These are phyloP conservation scores for Artemisia annua DNA, from an alignment of 129 eudicot species.

Conservation along the genomic window DNA sequence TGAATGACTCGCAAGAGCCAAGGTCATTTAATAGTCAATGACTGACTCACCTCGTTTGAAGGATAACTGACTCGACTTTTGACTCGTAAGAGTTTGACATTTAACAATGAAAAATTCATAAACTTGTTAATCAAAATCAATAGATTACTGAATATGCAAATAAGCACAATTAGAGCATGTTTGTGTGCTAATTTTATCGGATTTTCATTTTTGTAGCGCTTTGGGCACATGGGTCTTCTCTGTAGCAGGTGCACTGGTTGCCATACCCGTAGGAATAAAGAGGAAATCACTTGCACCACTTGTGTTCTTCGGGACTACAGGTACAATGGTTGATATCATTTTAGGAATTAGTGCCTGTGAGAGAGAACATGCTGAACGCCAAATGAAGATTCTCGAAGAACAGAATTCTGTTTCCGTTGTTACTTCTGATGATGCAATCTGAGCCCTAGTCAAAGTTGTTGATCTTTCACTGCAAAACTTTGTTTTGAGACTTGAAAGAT, in stretches of 20 bases:
- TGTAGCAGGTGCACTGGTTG: constrained; percentile 89
- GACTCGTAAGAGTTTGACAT: no score
- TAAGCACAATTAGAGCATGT: neutral
- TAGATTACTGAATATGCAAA: no score
- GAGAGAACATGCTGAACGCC: constrained; percentile 96
- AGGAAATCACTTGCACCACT: constrained; percentile 91
- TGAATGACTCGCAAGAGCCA: no score
- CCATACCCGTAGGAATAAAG: constrained; percentile 94
- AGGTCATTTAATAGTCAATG: no score
- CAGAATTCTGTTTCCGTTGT: constrained; percentile 39
- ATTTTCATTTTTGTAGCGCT: constrained; percentile 54
- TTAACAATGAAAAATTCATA: no score
- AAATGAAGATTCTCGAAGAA: constrained; percentile 76
- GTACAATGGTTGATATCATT: constrained; percentile 93
- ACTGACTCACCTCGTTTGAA: no score
- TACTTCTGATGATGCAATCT: constrained; percentile 30
- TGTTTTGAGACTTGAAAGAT: constrained; percentile 6
- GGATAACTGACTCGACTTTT: no score
- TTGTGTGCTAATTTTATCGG: neutral
- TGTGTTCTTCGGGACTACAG: constrained; percentile 94
- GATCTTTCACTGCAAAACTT: constrained; percentile 7
- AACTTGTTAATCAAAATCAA: no score
- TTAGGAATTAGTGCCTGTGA: constrained; percentile 96
- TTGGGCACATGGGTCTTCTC: constrained; percentile 98
- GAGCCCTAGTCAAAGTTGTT: constrained; percentile 20